These are phyloP conservation scores for Lepidium sativum DNA, from an alignment of 345 rosid genomes.

Conservation along the genomic window DNA sequence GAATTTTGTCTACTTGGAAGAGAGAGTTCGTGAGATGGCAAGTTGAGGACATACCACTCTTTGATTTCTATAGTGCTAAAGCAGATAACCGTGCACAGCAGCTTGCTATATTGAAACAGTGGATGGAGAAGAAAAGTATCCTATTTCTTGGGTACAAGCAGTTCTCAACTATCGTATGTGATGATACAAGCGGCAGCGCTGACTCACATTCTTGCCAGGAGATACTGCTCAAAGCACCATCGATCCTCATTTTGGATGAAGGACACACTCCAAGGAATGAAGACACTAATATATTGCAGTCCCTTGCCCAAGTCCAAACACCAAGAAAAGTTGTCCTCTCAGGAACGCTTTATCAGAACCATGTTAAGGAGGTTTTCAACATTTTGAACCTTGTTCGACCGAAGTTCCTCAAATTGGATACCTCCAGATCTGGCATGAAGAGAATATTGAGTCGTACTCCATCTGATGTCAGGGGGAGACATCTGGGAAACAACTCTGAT, in stretches of 20 bases:
- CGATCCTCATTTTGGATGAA: slow-evolving; percentile 86
- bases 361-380: slow-evolving; percentile 87
- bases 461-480: slow-evolving; percentile 43
- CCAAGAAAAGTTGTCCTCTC: slow-evolving; percentile 86
- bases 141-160: slow-evolving; percentile 93
- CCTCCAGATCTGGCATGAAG: slow-evolving; percentile 45
- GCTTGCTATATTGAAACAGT: slow-evolving; percentile 58
- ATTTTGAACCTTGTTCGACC: slow-evolving; percentile 87
- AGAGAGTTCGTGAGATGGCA: slow-evolving; percentile 85
- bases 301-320: slow-evolving; percentile 81
- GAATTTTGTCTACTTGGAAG: slow-evolving; percentile 82
- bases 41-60: slow-evolving; percentile 72
- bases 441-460: slow-evolving; percentile 63
- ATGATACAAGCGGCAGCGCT: slow-evolving; percentile 28
- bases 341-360: slow-evolving; percentile 93
- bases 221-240: slow-evolving; percentile 63
- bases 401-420: slow-evolving; percentile 57
- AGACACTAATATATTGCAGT: slow-evolving; percentile 64
- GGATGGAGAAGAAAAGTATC: slow-evolving; percentile 77
- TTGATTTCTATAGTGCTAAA: slow-evolving; percentile 72
- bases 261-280: slow-evolving; percentile 98
- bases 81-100: slow-evolving; percentile 77
- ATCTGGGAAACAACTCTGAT: slow-evolving; percentile 35
- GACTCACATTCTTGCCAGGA: slow-evolving; percentile 52
- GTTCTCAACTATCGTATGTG: slow-evolving; percentile 78